A percentile compares a stretch with the other conserved stretches of the same genome.
Evolutionary conservation across 2,329 filamentous ascomycete genomes (phyloP).

Genomic region (Aspergillus tubingensis): DNA sequence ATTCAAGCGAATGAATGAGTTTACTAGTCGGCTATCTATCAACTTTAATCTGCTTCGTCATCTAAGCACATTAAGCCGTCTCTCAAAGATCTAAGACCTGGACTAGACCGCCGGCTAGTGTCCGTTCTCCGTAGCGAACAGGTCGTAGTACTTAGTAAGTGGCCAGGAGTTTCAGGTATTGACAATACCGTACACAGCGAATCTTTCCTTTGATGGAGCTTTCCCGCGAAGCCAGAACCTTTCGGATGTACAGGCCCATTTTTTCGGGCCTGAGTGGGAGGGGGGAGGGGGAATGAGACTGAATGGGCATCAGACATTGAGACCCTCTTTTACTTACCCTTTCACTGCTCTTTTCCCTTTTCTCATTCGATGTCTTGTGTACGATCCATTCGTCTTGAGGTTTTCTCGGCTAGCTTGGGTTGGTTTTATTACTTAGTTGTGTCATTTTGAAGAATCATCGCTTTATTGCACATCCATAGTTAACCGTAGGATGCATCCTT

Average conservation of each 20-base stretch:
- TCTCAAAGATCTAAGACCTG: background rate
- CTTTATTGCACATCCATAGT: too few species aligned
- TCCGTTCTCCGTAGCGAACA: background rate
- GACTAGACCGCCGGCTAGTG: background rate
- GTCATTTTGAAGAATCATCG: background rate
- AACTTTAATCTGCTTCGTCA: background rate
- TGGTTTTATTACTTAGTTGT: background rate
- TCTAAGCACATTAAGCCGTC: background rate
- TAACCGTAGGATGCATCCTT: background rate
- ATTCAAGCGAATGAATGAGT: background rate
- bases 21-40: background rate
- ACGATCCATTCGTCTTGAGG: background rate
- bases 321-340: background rate
- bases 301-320: background rate
- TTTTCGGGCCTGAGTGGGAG: background rate
- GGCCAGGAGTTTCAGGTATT: background rate
- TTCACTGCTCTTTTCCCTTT: conserved; percentile 1
- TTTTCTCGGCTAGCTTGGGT: background rate
- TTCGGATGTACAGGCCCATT: background rate
- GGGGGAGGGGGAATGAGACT: background rate
- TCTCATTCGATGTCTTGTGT: background rate
- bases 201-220: background rate
- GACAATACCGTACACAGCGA: background rate
- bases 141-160: background rate
- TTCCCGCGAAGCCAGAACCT: background rate